Conservation (phyloP, 2,329 filamentous ascomycete genomes). For the Colletotrichum sidae region DNA sequence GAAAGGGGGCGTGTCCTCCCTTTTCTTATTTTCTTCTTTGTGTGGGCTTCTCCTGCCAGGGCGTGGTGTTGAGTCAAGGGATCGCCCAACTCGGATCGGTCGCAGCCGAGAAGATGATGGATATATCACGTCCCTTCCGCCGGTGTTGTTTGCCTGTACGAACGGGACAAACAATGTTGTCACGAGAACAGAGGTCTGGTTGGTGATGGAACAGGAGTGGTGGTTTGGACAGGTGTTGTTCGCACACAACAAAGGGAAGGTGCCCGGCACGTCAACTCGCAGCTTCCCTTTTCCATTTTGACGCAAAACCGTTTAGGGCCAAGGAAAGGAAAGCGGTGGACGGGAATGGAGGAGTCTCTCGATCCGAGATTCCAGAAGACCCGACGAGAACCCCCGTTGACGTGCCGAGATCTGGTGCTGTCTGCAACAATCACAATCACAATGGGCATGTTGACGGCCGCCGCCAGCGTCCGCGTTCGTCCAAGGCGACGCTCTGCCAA, state of each 20-base stretch:
- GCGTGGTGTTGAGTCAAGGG: background rate
- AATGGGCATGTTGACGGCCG: background rate
- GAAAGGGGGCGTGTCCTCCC: slow-evolving; percentile 5
- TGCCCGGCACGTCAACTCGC: background rate
- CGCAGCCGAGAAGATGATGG: too few relatives aligned
- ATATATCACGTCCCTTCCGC: too few relatives aligned
- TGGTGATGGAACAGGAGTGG: background rate
- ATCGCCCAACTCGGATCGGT: background rate
- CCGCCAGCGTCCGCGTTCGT: slow-evolving; percentile 16
- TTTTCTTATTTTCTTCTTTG: background rate
- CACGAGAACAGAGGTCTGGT: background rate
- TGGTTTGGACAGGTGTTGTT: slow-evolving; percentile 5
- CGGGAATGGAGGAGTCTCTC: background rate
- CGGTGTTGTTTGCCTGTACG: too few relatives aligned
- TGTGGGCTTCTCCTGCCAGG: background rate
- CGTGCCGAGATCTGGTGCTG: background rate
- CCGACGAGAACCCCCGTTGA: background rate
- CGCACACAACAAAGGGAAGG: slow-evolving; percentile 11
- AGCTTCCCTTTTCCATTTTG: too few relatives aligned
- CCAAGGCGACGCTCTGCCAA: slow-evolving; percentile 6
- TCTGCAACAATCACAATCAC: slow-evolving; percentile 2
- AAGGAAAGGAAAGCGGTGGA: background rate
- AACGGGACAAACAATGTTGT: too few relatives aligned
- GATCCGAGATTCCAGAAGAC: slow-evolving; percentile 11
- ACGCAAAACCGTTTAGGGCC: background rate